Evolutionary conservation across 2,329 filamentous ascomycete genomes (phyloP).

Genomic region (Aspergillus cejpii): DNA sequence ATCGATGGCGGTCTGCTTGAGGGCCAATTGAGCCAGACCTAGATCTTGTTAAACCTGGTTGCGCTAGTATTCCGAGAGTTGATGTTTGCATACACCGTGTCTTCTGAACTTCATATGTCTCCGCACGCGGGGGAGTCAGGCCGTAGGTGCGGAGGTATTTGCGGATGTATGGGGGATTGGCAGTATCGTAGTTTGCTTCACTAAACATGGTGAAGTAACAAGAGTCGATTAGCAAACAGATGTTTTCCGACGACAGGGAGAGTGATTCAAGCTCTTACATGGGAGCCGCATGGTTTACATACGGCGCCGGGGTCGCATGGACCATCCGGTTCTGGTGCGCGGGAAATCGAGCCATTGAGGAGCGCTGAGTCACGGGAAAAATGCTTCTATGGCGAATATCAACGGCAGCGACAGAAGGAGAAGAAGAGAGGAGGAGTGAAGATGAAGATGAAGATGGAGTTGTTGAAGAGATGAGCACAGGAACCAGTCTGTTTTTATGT

Average conservation of each 20-base stretch:
- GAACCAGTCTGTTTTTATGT: conserved; percentile 30
- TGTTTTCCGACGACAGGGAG: background rate
- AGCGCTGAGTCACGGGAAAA: conserved; percentile 20
- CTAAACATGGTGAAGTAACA: conserved; percentile 16
- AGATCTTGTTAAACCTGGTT: background rate
- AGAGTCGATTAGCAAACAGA: conserved; percentile 6
- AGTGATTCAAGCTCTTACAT: conserved; percentile 22
- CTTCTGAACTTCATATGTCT: conserved; percentile 46
- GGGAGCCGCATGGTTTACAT: conserved; percentile 28
- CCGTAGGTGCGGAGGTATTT: conserved; percentile 49
- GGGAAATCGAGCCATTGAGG: conserved; percentile 34
- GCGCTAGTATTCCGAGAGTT: conserved; percentile 4
- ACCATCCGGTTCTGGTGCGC: conserved; percentile 33
- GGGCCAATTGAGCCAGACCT: conserved; percentile 43
- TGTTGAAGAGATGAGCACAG: conserved; percentile 12
- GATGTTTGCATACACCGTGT: conserved; percentile 36
- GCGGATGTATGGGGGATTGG: conserved; percentile 45
- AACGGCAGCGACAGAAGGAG: conserved; percentile 14
- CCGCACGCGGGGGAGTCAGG: conserved; percentile 44
- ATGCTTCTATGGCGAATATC: conserved; percentile 14
- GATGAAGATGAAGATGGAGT: conserved; percentile 7
- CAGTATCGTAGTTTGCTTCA: conserved; percentile 45
- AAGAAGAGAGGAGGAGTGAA: conserved; percentile 6
- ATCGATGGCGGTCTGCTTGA: conserved; percentile 44
- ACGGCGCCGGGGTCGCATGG: conserved; percentile 31